These are phyloP conservation scores for Lagenidium sp. DNA, from an alignment of 352 stramenopile species.

Conservation along the genomic window DNA sequence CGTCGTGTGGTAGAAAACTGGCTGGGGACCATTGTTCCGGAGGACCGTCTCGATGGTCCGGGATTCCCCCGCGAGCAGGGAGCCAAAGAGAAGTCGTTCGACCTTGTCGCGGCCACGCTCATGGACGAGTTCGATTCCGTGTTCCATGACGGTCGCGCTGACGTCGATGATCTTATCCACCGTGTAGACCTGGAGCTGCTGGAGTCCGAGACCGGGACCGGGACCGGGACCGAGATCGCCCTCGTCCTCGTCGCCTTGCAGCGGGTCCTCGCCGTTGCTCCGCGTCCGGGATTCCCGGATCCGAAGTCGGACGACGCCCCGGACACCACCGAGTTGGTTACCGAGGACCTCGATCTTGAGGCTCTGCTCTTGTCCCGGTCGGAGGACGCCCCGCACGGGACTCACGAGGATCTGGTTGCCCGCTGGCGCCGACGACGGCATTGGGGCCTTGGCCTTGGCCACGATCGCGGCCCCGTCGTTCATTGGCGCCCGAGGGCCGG, in stretches of 20 bases:
- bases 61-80: constrained; percentile 56
- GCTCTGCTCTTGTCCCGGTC: constrained; percentile 19
- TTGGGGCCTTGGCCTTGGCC: neutral
- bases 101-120: constrained; percentile 32
- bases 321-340: constrained; percentile 25
- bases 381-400: constrained; percentile 3
- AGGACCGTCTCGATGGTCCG: constrained; percentile 51
- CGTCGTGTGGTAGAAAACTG: constrained; percentile 47
- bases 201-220: neutral
- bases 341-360: constrained; percentile 41
- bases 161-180: constrained; percentile 77
- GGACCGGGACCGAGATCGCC: neutral
- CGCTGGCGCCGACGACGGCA: too few species aligned
- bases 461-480: neutral
- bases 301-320: constrained; percentile 28
- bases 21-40: constrained; percentile 69
- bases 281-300: constrained; percentile 37
- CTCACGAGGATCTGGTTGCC: neutral
- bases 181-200: constrained; percentile 11
- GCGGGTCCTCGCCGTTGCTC: neutral
- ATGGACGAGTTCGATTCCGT: constrained; percentile 77
- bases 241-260: neutral
- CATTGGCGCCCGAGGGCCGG: too few species aligned
- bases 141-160: constrained; percentile 65
- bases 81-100: constrained; percentile 52